Base-by-base conservation (phyloP, 441 rosid species). In the Eutrema salsugineum region DNA sequence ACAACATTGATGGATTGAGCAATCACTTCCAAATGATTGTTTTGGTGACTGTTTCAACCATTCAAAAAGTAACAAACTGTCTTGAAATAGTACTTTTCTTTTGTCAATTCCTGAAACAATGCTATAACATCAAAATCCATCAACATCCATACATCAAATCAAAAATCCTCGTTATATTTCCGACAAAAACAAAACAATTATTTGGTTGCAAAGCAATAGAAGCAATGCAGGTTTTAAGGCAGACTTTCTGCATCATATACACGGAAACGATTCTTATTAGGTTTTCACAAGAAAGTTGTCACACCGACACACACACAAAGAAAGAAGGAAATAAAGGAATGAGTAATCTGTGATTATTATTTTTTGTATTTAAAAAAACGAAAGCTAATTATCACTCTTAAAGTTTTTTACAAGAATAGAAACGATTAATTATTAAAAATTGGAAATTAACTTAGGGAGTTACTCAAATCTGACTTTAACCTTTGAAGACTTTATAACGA, bases 221-320 rank as follows among this genome's bases (percentile, higher is more conserved):
- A 42, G 6, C 11, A 30, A 1, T 62, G 51, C 43, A 30, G 44
- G 75, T 61, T 62, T 71, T 61, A 30, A 39, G 28, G 75, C 61
- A 70, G 24, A 5, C 53, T 61, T 61, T 39, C 43, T 28, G 61
- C 75, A 61, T 49, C 40, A 43, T 7, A 24, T 33, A 19, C 55
- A 42, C 36, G 6, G 5, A n/a, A 35, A 32, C n/a, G 2, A 40
- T 15, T 30, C 8, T 20, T 46, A 28, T 10, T 62, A 44, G 22
- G 14, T 3, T 32, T 40, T 49, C 16, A 70, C 51, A 61, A 62
- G 17, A 70, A 53, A 51, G 57, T 27, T 51, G 19, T 10, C 57
- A 5, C 6, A 28, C 32, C 5, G 6, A 30, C 33, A 30, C 33
- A 30, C 33, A 30, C 7, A 6, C 33, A 30, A 7, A 30, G 1